Base-by-base conservation (phyloP, 2,329 filamentous ascomycete genomes). In the Fusarium praegraminearum region DNA sequence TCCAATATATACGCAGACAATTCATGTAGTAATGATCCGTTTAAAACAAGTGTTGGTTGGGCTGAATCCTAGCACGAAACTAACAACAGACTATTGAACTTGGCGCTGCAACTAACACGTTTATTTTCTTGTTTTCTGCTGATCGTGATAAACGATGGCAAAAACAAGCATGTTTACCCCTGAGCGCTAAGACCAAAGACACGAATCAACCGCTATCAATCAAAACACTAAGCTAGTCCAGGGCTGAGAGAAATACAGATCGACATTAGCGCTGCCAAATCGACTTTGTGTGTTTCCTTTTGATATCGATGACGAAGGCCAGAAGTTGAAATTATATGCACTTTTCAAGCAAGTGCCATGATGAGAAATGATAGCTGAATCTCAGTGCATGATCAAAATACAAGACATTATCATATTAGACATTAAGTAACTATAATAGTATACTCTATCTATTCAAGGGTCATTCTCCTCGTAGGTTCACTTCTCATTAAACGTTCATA, bases 241-340 rank as follows among this genome's bases (percentile, higher is more conserved):
- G 24, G 49, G 49, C 49, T 52, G 49, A 41, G 18, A 40, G 33
- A 52, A 52, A 52, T 52, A 52, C 49, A 52, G 49, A 52, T 52
- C 35, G 49, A 18, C 49, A 41, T 41, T 18, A 16, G 5, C 18
- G 24, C 49, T 52, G 12, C 28, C n/a, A 32, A 46, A 46, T 46
- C 44, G 28, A 46, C 28, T 32, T 46, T 32, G 12, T 32, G 11
- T 51, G 18, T 5, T 30, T 51, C 18, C 33, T 28, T 28, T 16
- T 20, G 3, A 28, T 13, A 8, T 30, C 18, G 4, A 52, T 52
- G 35, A 52, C 36, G 24, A 40, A 12, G 13, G 20, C 16, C 4
- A 22, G 47, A 36, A 40, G 5, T 40, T 7, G 12, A 20, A 40
- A 20, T 2, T 10, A n/a, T 18, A 18, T 20, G 7, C 12, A 4